Base-by-base conservation (phyloP, 257 asterid genomes). In the Solanum lycopersicoides region DNA sequence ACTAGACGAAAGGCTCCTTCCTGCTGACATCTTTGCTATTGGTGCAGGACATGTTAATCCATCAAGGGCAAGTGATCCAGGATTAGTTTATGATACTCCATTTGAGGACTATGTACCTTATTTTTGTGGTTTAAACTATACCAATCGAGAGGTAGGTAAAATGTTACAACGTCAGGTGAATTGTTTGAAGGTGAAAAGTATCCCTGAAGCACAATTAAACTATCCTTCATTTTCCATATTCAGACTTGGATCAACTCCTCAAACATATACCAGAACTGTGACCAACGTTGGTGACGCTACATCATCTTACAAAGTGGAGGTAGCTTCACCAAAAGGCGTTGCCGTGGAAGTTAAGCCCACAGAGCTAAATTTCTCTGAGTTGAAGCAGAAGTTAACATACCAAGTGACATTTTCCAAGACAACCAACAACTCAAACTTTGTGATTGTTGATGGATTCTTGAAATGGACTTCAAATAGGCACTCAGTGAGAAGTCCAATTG, bases 401-500 rank as follows among this genome's bases (percentile, higher is more conserved):
- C 39, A 42, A 42, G 47, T 42, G 47, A 42, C 47, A 42, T 42
- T 42, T 42, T 42, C 47, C 47, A 42, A 42, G 13, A 60, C 89
- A 37, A 37, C 39, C 39, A 37, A 37, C 3, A 69, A 28, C 3
- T 30, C 18, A 21, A 37, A 12, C n/a, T 28, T 25, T 18, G 82
- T 21, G 68, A 2, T 56, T 1, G 28, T 79, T 35, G 91, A 91
- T 68, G 95, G 95, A 15, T 91, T 83, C 65, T 82, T 92, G 10
- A 90, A 89, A 18, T 92, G 94, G 93, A 88, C 82, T 41, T 92
- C 92, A 30, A 37, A 44, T 44, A 89, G 41, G 80, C 69, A 87
- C 80, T 53, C 89, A 12, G 95, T 92, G 21, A 88, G 89, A 53
- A 90, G 93, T 86, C 93, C 95, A 2, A 79, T 91, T 63, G 83